Percentiles rank a stretch among this genome's conserved stretches.
These are phyloP conservation scores for Eucalyptus polyanthemos DNA, from an alignment of 345 rosid genomes.

Conservation along the genomic window DNA sequence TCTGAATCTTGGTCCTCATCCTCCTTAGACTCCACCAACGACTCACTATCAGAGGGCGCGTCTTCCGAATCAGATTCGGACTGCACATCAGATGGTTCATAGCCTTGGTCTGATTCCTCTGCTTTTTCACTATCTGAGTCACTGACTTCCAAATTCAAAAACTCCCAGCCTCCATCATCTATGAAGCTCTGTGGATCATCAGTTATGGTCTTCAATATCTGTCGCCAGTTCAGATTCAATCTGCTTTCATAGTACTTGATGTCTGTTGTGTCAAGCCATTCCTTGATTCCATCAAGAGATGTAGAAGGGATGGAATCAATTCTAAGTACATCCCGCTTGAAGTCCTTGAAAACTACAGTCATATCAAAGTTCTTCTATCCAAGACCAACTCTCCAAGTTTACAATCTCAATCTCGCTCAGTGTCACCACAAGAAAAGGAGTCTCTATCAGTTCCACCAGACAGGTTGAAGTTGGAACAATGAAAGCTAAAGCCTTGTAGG, in stretches of 20 bases:
- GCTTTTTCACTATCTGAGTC: conserved; percentile 82
- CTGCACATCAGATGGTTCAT: conserved; percentile 76
- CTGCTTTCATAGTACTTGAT: conserved; percentile 92
- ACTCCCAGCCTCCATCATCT: conserved; percentile 92
- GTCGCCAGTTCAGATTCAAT: conserved; percentile 90
- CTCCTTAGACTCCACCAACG: conserved; percentile 75
- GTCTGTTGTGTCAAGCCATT: conserved; percentile 90
- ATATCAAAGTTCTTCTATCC: conserved; percentile 92
- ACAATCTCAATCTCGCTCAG: conserved; percentile 92
- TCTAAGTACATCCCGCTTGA: conserved; percentile 78
- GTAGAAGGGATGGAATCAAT: conserved; percentile 78
- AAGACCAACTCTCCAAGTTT: conserved; percentile 83
- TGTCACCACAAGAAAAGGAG: conserved; percentile 73
- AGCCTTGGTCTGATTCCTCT: conserved; percentile 84
- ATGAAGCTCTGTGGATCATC: conserved; percentile 87
- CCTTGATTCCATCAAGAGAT: conserved; percentile 76
- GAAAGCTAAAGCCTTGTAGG: conserved; percentile 64
- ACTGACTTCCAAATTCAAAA: conserved; percentile 72
- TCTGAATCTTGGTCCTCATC: conserved; percentile 75
- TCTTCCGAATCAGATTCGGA: conserved; percentile 77
- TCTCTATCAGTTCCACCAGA: conserved; percentile 78
- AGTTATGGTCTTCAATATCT: conserved; percentile 73
- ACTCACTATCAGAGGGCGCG: conserved; percentile 62
- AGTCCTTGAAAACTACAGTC: conserved; percentile 89
- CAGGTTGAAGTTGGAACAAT: conserved; percentile 87